These are phyloP conservation scores for Castanea sativa DNA, from an alignment of 306 rosid genomes.

Conservation along the genomic window DNA sequence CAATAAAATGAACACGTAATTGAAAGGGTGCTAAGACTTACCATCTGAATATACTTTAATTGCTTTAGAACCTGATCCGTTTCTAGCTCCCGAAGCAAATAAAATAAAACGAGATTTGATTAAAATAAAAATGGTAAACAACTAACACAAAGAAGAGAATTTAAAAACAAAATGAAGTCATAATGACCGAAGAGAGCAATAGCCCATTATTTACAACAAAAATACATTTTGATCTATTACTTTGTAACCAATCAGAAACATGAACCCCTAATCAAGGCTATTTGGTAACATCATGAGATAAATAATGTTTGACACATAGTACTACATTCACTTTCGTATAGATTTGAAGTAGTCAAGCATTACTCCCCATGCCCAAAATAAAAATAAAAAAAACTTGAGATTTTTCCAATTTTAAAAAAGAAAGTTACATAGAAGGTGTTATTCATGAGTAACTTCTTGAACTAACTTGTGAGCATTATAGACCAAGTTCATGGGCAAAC, in stretches of 20 bases:
- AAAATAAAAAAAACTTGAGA: not conserved
- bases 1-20: constrained; percentile 3
- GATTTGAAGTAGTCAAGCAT: not conserved
- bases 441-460: not conserved
- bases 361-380: not conserved
- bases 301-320: no score
- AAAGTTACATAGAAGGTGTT: not conserved
- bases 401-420: not conserved
- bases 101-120: not conserved
- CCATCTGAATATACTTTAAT: constrained; percentile 78
- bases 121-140: not conserved
- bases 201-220: not conserved
- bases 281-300: no score
- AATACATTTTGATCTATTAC: not conserved
- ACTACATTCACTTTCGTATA: no score
- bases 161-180: not conserved
- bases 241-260: no score
- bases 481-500: not conserved
- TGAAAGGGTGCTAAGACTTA: constrained; percentile 26
- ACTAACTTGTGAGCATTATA: not conserved
- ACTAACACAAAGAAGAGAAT: not conserved
- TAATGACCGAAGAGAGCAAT: not conserved
- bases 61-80: constrained; percentile 70
- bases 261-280: no score
- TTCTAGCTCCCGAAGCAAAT: constrained; percentile 69